phyloP scores from a whole-genome alignment of 106 monocot species.

The Agapanthus africanus region DNA sequence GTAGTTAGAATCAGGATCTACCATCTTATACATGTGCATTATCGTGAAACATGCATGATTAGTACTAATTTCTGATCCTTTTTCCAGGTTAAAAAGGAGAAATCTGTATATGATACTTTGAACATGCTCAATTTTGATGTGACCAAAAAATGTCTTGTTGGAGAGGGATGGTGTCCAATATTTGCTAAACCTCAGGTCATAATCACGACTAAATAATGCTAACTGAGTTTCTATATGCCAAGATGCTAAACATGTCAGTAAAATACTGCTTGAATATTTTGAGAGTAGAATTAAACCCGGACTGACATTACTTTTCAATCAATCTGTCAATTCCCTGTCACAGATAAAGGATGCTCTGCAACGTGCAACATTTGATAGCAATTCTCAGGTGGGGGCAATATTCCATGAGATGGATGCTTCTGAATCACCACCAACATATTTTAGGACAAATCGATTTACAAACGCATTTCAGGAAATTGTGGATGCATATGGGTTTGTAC shows the following conservation, averaged over 20 bases:
- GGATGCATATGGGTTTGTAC: conserved; percentile 64
- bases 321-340: conserved; percentile 5
- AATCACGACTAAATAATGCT: background rate
- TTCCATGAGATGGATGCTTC: conserved; percentile 90
- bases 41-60: background rate
- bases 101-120: conserved; percentile 95
- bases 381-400: conserved; percentile 95
- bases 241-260: conserved; percentile 1
- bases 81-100: conserved; percentile 87
- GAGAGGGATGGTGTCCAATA: conserved; percentile 95
- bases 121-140: conserved; percentile 99
- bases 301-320: conserved; percentile 1
- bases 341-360: conserved; percentile 91
- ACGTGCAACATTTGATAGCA: conserved; percentile 85
- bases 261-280: background rate
- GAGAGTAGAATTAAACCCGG: background rate
- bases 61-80: background rate
- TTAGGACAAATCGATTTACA: conserved; percentile 80
- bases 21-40: background rate
- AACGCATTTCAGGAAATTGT: conserved; percentile 98
- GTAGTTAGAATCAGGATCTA: conserved; percentile 1
- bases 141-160: conserved; percentile 99
- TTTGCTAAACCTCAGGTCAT: conserved; percentile 82
- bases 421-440: conserved; percentile 94
- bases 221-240: background rate